Evolutionary conservation across 495 filamentous ascomycete species (phyloP).

Genomic region (Daldinia vernicosa): DNA sequence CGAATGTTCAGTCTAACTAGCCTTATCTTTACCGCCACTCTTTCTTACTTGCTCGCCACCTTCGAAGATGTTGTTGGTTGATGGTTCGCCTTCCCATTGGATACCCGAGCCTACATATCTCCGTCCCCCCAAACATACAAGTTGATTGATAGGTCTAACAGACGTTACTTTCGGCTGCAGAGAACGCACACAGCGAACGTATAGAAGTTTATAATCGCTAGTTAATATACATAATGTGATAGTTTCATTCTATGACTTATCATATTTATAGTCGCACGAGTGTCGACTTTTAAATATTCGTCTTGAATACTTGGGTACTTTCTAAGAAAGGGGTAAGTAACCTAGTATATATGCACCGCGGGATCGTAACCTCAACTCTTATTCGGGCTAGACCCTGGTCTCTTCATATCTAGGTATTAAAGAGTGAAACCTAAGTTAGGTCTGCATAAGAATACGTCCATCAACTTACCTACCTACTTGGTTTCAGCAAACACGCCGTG

Average conservation of each 20-base stretch:
- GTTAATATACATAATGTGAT: too few relatives aligned
- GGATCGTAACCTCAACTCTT: not conserved
- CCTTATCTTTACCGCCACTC: not conserved
- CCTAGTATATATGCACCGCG: not conserved
- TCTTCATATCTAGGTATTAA: too few relatives aligned
- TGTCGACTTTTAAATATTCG: too few relatives aligned
- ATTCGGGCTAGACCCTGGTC: not conserved
- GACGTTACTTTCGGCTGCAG: not conserved
- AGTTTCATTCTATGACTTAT: too few relatives aligned
- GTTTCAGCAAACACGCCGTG: not conserved
- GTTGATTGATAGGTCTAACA: not conserved
- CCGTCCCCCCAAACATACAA: not conserved
- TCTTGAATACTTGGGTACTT: not conserved
- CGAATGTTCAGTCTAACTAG: not conserved
- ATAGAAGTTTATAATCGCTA: not conserved
- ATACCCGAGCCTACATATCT: not conserved
- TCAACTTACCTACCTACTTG: not conserved
- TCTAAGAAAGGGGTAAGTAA: not conserved
- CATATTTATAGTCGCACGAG: too few relatives aligned
- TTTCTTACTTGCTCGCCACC: not conserved
- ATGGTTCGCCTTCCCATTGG: not conserved
- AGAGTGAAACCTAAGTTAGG: too few relatives aligned
- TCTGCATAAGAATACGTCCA: not conserved
- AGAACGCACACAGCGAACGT: not conserved
- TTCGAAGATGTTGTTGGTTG: not conserved